Conservation (phyloP, 169 alveolate species). For the Plasmodium relictum region DNA sequence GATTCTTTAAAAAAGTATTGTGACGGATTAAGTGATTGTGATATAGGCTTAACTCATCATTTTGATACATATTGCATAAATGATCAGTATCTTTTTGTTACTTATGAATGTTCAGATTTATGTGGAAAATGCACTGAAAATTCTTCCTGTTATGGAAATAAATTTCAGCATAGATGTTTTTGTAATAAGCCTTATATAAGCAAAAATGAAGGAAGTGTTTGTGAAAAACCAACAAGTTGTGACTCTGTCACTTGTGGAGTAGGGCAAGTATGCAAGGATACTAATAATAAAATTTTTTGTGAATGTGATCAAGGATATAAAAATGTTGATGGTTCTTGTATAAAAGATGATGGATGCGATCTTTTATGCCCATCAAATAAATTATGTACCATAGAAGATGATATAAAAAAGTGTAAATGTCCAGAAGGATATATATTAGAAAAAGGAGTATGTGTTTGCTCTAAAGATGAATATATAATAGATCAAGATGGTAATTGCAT, state of each 20-base stretch:
- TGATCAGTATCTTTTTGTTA: slow-evolving; percentile 39
- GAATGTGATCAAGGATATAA: slow-evolving; percentile 22
- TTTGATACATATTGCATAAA: slow-evolving; percentile 51
- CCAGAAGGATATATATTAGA: not conserved
- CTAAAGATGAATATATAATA: not conserved
- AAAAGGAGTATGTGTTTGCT: slow-evolving; percentile 29
- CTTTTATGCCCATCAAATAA: slow-evolving; percentile 48
- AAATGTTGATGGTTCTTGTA: slow-evolving; percentile 42
- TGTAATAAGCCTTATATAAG: slow-evolving; percentile 42
- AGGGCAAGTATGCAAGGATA: slow-evolving; percentile 23
- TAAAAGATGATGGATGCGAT: slow-evolving; percentile 18
- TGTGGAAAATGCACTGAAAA: slow-evolving; percentile 5
- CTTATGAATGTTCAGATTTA: slow-evolving; percentile 25
- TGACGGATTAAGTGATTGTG: slow-evolving; percentile 27
- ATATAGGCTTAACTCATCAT: slow-evolving; percentile 36
- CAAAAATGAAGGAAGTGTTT: not conserved
- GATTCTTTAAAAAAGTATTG: slow-evolving; percentile 33
- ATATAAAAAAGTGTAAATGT: slow-evolving; percentile 27
- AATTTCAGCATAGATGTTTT: slow-evolving; percentile 20
- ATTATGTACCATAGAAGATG: slow-evolving; percentile 28
- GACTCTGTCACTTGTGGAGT: not conserved
- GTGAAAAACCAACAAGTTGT: slow-evolving; percentile 20
- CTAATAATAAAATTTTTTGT: not conserved
- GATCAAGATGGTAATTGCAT: slow-evolving; percentile 9
- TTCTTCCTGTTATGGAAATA: slow-evolving; percentile 55